Evolutionary conservation across 2,329 filamentous ascomycete genomes (phyloP).

Genomic region (Ploettnerulaceae sp.): DNA sequence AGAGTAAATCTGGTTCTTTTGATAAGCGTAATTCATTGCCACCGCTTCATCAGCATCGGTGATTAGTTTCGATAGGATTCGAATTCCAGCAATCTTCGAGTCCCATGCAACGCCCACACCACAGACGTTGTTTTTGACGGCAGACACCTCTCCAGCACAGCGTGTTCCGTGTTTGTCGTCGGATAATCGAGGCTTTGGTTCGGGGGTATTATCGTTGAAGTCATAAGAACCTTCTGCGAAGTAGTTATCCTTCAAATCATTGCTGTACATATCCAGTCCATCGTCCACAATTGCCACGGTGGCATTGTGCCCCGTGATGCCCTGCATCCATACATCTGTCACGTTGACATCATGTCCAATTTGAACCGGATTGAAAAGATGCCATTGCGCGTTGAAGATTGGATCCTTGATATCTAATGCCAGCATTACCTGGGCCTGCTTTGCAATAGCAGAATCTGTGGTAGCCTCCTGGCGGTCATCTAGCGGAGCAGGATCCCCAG

Average conservation of each 20-base stretch:
- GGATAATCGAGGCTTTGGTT: constrained; percentile 74
- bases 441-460: constrained; percentile 42
- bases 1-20: constrained; percentile 94
- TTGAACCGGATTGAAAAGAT: constrained; percentile 79
- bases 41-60: constrained; percentile 88
- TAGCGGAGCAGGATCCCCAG: constrained; percentile 19
- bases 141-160: constrained; percentile 90
- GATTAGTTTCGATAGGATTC: constrained; percentile 87
- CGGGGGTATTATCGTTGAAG: constrained; percentile 79
- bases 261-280: constrained; percentile 91
- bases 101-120: constrained; percentile 96
- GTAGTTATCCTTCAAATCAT: constrained; percentile 89
- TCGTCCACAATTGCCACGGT: constrained; percentile 96
- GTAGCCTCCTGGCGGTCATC: constrained; percentile 22
- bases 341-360: constrained; percentile 91
- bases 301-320: constrained; percentile 81
- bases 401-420: constrained; percentile 77
- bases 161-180: constrained; percentile 91
- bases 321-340: constrained; percentile 86
- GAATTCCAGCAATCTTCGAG: constrained; percentile 82
- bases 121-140: constrained; percentile 87
- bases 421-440: constrained; percentile 56
- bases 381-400: constrained; percentile 93
- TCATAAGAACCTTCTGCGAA: constrained; percentile 90
- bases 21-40: constrained; percentile 86